Base-by-base conservation (phyloP, 371 early-diverging fungal species). In the Rhizopus stolonifer region DNA sequence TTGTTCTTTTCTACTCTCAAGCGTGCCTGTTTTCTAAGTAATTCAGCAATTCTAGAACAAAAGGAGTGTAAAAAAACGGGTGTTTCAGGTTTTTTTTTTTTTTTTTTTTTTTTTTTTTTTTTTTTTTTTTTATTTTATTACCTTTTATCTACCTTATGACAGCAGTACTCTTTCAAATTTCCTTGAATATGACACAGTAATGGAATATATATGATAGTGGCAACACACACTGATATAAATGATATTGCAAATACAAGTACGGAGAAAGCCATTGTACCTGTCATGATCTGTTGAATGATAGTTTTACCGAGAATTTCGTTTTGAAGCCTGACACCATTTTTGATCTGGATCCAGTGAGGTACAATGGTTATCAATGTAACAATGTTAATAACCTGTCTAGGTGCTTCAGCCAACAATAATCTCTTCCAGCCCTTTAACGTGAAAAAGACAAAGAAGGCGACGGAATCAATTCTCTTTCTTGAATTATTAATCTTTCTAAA, bases 101-200 rank as follows among this genome's bases (percentile, higher is more conserved):
- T 29, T 29, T 29, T 29, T 29, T 7, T 29, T 29, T 29, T 29
- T 29, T 29, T 29, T 42, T 19, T 42, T 21, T 7, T 7, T 42
- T 42, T 9, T 21, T 42, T 42, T 19, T 15, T 42, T 25, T n/a
- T 52, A 2, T 24, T 40, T 40, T 22, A 9, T 43, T 29, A 31
- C 29, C 31, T 34, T 29, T 46, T 32, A 67, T 93, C 95, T 14
- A 94, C 86, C 67, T 90, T 91, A 74, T 92, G 91, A 60, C 91
- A 91, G 59, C 91, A 91, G 58, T 88, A 94, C 61, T 94, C 95
- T 66, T 94, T 94, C 49, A 94, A 69, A 58, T 93, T 94, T 17
- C 95, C 95, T 29, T 81, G 85, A 49, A 94, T 91, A 45, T 83
- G 79, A 61, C 83, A 86, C 26, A 92, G 64, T 31, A 94, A 65